Evolutionary conservation across 768 basidiomycete genomes (phyloP).

Genomic region (Agrocybe pediades): DNA sequence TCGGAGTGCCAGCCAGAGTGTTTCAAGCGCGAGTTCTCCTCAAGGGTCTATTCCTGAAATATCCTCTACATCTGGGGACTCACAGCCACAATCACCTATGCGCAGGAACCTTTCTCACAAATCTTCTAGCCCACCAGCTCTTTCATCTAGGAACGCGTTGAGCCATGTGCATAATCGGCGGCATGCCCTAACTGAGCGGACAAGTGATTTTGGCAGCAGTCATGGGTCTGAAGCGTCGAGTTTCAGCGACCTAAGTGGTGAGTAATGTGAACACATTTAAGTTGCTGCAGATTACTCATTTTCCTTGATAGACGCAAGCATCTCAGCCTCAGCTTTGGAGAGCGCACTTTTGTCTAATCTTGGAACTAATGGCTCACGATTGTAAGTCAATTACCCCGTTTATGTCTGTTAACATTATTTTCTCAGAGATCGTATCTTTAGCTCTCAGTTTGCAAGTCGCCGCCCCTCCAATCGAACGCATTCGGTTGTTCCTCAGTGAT

Average conservation of each 20-base stretch:
- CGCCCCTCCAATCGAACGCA: conserved; percentile 32
- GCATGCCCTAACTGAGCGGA: conserved; percentile 44
- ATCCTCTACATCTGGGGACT: conserved; percentile 66
- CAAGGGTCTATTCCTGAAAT: conserved; percentile 83
- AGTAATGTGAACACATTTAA: conserved; percentile 19
- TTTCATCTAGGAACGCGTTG: conserved; percentile 57
- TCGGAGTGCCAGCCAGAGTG: conserved; percentile 61
- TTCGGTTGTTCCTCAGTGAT: conserved; percentile 23
- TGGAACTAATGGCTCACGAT: conserved; percentile 61
- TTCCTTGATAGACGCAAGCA: conserved; percentile 56
- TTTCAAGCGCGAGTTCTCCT: conserved; percentile 74
- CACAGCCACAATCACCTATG: conserved; percentile 54
- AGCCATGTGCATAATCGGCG: conserved; percentile 50
- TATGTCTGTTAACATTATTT: background rate
- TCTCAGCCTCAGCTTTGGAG: conserved; percentile 79
- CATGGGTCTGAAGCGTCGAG: conserved; percentile 77
- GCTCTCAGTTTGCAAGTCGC: conserved; percentile 40
- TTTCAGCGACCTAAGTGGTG: conserved; percentile 87
- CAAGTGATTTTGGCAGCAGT: conserved; percentile 60
- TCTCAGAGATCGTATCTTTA: conserved; percentile 12
- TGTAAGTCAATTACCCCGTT: conserved; percentile 49
- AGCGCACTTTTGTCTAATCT: conserved; percentile 81
- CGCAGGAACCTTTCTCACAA: conserved; percentile 56
- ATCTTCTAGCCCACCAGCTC: conserved; percentile 61
- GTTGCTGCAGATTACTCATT: background rate